These are phyloP conservation scores for Yamadazyma friedrichii DNA, from an alignment of 1,139 yeast species.

Conservation along the genomic window DNA sequence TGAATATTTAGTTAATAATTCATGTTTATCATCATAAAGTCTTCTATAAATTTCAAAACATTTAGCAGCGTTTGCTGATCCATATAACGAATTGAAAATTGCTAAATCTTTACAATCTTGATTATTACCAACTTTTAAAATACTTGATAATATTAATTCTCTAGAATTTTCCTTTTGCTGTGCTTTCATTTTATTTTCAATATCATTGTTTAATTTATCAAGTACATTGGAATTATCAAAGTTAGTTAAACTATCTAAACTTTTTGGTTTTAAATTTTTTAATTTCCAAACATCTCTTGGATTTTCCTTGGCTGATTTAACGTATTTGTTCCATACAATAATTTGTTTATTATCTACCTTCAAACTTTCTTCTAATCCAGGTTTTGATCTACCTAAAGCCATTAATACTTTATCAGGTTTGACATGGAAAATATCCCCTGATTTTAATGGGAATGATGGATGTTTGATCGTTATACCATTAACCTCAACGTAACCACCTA, in stretches of 20 bases:
- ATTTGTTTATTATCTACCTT: constrained; percentile 72
- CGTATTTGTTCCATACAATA: constrained; percentile 70
- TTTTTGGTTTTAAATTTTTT: constrained; percentile 44
- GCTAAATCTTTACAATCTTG: constrained; percentile 21
- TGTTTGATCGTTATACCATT: constrained; percentile 72
- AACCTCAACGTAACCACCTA: constrained; percentile 80
- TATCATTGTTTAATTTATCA: constrained; percentile 24
- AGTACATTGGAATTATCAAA: constrained; percentile 19
- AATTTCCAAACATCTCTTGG: constrained; percentile 61
- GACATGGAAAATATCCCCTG: constrained; percentile 88
- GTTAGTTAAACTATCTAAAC: constrained; percentile 31
- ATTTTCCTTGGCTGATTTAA: constrained; percentile 53
- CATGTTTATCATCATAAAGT: constrained; percentile 28
- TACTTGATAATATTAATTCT: constrained; percentile 43
- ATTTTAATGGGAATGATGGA: constrained; percentile 73
- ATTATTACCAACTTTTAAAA: constrained; percentile 25
- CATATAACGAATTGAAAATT: constrained; percentile 20
- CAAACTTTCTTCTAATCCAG: constrained; percentile 65
- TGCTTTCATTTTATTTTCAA: constrained; percentile 33
- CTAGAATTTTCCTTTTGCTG: constrained; percentile 44
- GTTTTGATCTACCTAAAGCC: constrained; percentile 85
- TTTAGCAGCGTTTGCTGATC: constrained; percentile 27
- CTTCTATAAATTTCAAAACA: constrained; percentile 30
- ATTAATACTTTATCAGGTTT: constrained; percentile 81
- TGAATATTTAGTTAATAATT: constrained; percentile 19